phyloP scores from a whole-genome alignment of 306 rosid genomes.

The Vigna trinervia region DNA sequence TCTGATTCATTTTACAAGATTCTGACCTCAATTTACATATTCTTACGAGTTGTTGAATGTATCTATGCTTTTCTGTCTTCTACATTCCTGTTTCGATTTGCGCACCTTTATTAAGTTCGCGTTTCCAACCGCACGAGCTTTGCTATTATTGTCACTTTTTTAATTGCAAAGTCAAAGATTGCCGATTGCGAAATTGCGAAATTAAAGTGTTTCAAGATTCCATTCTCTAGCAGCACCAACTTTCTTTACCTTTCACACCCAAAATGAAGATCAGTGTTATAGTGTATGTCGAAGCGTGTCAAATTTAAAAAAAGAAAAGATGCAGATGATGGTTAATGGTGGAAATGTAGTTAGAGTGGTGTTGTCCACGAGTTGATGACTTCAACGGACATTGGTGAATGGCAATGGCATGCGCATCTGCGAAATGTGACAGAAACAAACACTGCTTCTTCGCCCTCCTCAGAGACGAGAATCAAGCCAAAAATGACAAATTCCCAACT shows the following conservation, averaged over 20 bases:
- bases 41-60: too few species aligned
- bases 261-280: background rate
- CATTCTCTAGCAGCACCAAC: constrained; percentile 6
- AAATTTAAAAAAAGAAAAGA: background rate
- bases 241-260: constrained; percentile 38
- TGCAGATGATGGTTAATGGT: background rate
- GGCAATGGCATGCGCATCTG: constrained; percentile 9
- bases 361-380: background rate
- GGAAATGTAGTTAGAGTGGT: background rate
- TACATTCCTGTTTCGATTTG: background rate
- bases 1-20: background rate
- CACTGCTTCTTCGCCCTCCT: constrained; percentile 7
- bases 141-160: constrained; percentile 39
- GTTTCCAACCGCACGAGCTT: constrained; percentile 26
- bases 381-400: background rate
- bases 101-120: background rate
- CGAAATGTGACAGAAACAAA: constrained; percentile 1
- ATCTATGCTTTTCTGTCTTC: background rate
- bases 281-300: constrained; percentile 31
- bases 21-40: background rate
- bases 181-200: constrained; percentile 43
- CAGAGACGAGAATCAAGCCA: background rate
- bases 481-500: constrained; percentile 16
- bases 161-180: constrained; percentile 50
- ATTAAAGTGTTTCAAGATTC: constrained; percentile 39